These are phyloP conservation scores for Ustilago cynodontis DNA, from an alignment of 1,284 basidiomycete genomes.

Conservation along the genomic window DNA sequence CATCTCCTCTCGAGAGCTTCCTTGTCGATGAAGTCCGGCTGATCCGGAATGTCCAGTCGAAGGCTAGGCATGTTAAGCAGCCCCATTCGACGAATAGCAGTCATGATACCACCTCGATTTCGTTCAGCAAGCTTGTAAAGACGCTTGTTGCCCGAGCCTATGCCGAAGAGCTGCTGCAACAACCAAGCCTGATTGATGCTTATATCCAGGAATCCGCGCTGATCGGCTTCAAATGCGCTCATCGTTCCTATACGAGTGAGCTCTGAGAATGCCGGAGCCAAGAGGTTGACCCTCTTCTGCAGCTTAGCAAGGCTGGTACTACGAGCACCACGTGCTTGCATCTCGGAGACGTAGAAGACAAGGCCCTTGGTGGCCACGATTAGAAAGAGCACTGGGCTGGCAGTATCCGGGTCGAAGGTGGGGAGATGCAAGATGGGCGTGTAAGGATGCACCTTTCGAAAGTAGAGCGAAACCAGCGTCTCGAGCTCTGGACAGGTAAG, in stretches of 20 bases:
- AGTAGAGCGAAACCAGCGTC: constrained; percentile 19
- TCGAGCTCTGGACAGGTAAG: constrained; percentile 19
- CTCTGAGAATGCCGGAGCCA: constrained; percentile 25
- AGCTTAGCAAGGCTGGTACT: constrained; percentile 11
- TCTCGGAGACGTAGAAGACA: constrained; percentile 21
- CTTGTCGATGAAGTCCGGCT: constrained; percentile 4
- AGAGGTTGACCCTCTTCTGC: constrained; percentile 6
- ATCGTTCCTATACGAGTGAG: constrained; percentile 28
- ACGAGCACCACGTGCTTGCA: constrained; percentile 8
- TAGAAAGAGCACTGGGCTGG: constrained; percentile 19
- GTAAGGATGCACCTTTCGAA: constrained; percentile 20
- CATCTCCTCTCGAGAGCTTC: constrained; percentile 12
- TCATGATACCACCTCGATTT: constrained; percentile 28
- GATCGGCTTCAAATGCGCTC: constrained; percentile 33
- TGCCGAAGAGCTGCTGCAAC: constrained; percentile 26
- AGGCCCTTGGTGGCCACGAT: constrained; percentile 25
- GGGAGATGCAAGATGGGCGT: constrained; percentile 17
- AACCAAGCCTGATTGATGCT: constrained; percentile 29
- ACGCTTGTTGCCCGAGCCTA: constrained; percentile 26
- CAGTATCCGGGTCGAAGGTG: constrained; percentile 18
- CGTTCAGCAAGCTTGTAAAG: constrained; percentile 29
- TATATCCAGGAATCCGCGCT: constrained; percentile 23
- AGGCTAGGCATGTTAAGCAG: constrained; percentile 12
- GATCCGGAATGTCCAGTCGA: neutral
- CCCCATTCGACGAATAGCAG: constrained; percentile 21